Evolutionary conservation across 768 basidiomycete species (phyloP).

Genomic region (Boletus edulis): DNA sequence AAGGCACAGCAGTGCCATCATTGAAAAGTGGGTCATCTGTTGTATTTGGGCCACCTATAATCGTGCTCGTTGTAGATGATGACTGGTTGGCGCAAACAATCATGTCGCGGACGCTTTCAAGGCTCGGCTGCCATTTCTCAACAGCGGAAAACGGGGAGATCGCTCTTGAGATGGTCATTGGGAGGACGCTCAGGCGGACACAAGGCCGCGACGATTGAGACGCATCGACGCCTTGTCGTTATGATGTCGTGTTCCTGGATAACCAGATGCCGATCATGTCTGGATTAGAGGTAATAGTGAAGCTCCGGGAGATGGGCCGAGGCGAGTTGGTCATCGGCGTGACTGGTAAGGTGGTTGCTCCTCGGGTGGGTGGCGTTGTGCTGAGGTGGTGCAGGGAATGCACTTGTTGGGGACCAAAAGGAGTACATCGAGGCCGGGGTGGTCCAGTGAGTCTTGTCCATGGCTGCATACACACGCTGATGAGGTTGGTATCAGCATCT

Average conservation of each 20-base stretch:
- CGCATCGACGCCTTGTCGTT: constrained; percentile 11
- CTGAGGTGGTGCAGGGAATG: constrained; percentile 45
- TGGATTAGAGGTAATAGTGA: constrained; percentile 65
- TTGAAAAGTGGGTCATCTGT: constrained; percentile 7
- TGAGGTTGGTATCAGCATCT: constrained; percentile 44
- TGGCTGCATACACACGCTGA: not conserved
- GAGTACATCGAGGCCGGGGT: constrained; percentile 76
- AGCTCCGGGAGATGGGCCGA: constrained; percentile 62
- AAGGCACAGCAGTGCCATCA: constrained; percentile 7
- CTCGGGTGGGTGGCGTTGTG: not conserved
- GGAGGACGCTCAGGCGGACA: constrained; percentile 20
- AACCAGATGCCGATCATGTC: constrained; percentile 87
- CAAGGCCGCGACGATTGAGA: not conserved
- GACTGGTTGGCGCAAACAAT: constrained; percentile 76
- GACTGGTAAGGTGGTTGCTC: constrained; percentile 46
- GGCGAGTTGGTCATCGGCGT: constrained; percentile 81
- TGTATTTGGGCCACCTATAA: constrained; percentile 50
- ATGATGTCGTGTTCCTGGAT: constrained; percentile 52
- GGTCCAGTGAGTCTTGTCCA: constrained; percentile 52
- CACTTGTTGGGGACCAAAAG: constrained; percentile 59
- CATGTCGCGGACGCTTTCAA: constrained; percentile 76
- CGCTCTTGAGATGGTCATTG: constrained; percentile 70
- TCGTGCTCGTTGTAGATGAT: constrained; percentile 81
- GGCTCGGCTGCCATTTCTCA: constrained; percentile 75
- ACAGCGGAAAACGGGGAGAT: constrained; percentile 83